These are phyloP conservation scores for Paramecium biaurelia DNA, from an alignment of 73 alveolate species.

Conservation along the genomic window DNA sequence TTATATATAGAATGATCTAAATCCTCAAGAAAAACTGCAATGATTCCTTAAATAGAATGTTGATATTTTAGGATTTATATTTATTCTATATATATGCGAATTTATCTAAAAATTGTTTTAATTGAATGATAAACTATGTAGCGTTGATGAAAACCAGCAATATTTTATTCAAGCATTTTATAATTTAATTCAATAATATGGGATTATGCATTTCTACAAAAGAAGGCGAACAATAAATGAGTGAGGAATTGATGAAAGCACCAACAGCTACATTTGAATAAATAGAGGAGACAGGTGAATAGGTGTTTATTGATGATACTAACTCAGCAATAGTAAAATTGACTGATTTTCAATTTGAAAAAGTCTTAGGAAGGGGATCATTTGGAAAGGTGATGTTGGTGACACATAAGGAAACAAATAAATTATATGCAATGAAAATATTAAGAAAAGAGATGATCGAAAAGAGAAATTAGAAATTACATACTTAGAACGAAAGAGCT, in stretches of 20 bases:
- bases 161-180: not conserved
- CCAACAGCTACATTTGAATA: not conserved
- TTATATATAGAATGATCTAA: not conserved
- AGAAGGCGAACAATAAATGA: not conserved
- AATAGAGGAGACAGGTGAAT: not conserved
- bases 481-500: constrained; percentile 79
- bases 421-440: constrained; percentile 87
- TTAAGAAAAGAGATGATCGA: constrained; percentile 76
- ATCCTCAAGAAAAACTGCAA: not conserved
- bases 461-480: constrained; percentile 72
- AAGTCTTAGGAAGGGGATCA: constrained; percentile 84
- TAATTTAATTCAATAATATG: not conserved
- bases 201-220: constrained; percentile 41
- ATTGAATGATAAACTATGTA: not conserved
- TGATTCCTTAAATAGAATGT: too few relatives aligned
- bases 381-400: constrained; percentile 86
- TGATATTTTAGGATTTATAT: not conserved
- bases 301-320: not conserved
- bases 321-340: not conserved
- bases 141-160: not conserved
- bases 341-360: constrained; percentile 71
- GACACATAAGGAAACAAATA: constrained; percentile 57
- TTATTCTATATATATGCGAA: not conserved
- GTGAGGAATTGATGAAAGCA: not conserved
- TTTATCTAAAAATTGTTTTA: not conserved